phyloP scores from a whole-genome alignment of 2,329 filamentous ascomycete genomes.

The Botryosphaeria dothidea region DNA sequence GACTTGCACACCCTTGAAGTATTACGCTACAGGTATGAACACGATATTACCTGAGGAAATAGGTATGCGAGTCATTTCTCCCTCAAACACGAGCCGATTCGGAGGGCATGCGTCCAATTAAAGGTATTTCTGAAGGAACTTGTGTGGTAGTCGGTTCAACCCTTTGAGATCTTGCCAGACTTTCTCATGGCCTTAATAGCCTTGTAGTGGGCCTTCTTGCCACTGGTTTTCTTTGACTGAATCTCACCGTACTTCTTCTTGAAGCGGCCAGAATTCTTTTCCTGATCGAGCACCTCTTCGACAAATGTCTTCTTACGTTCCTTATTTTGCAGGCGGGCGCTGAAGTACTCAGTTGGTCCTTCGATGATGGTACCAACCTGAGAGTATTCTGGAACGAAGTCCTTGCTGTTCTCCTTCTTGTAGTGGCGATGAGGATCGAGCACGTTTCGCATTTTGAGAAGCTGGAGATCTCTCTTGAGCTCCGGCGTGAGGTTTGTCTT shows the following conservation, averaged over 20 bases:
- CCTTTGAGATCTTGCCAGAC: slow-evolving; percentile 33
- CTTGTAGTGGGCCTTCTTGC: slow-evolving; percentile 89
- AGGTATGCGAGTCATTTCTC: too few relatives aligned
- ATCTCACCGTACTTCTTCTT: slow-evolving; percentile 86
- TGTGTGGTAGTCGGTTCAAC: slow-evolving; percentile 26
- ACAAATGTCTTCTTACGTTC: too few relatives aligned
- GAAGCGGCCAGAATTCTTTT: slow-evolving; percentile 69
- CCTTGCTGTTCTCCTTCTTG: slow-evolving; percentile 78
- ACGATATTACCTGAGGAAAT: too few relatives aligned
- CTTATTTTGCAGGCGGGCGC: slow-evolving; percentile 69
- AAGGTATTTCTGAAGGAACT: too few relatives aligned
- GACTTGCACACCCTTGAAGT: too few relatives aligned
- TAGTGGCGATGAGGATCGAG: slow-evolving; percentile 87
- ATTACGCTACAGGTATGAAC: too few relatives aligned
- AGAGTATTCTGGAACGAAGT: slow-evolving; percentile 75
- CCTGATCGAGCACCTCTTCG: slow-evolving; percentile 72
- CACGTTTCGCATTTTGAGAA: slow-evolving; percentile 85
- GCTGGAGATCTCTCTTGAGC: slow-evolving; percentile 84
- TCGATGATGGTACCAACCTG: slow-evolving; percentile 88
- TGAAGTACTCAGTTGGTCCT: slow-evolving; percentile 86
- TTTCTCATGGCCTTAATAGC: slow-evolving; percentile 65
- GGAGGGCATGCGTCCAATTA: too few relatives aligned
- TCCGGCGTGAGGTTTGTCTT: slow-evolving; percentile 81
- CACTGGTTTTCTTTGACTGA: slow-evolving; percentile 66
- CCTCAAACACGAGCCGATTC: too few relatives aligned